A percentile compares a stretch with the other conserved stretches of the same genome.
phyloP scores from a whole-genome alignment of 192 early-diverging fungal species.

The Gigaspora rosea region DNA sequence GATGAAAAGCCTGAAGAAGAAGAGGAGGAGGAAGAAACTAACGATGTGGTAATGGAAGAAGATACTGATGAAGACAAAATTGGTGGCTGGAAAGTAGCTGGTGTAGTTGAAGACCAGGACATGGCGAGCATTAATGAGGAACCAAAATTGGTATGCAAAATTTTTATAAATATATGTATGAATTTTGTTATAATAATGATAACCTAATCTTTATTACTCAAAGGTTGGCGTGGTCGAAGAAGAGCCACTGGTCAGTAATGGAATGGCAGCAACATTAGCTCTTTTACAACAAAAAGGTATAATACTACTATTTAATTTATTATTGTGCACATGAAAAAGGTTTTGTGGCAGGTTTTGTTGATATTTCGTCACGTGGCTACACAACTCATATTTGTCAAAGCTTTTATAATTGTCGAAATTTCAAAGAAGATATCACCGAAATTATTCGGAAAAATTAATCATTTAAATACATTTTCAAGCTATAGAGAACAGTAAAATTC shows the following conservation, averaged over 20 bases:
- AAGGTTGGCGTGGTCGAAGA: conserved; percentile 49
- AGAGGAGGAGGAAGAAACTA: conserved; percentile 13
- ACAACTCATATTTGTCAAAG: no score
- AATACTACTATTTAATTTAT: neutral
- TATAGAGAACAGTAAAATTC: no score
- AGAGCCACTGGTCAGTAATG: conserved; percentile 79
- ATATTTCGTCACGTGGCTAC: no score
- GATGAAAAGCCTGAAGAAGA: conserved; percentile 36
- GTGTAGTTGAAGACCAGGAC: conserved; percentile 31
- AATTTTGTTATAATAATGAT: neutral
- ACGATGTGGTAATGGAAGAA: conserved; percentile 40
- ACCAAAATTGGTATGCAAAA: conserved; percentile 29
- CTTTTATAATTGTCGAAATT: no score
- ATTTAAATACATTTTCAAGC: no score
- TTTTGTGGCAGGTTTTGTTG: no score
- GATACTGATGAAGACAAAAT: conserved; percentile 18
- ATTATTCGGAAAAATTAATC: no score
- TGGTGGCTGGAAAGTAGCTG: conserved; percentile 32
- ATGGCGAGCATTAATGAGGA: conserved; percentile 32
- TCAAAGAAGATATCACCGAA: no score
- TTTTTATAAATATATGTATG: no score
- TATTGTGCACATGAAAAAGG: no score
- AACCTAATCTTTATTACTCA: neutral
- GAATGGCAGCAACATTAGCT: conserved; percentile 80
- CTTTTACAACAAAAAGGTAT: conserved; percentile 82